A percentile compares a stretch with the other conserved stretches of the same genome.
These are phyloP conservation scores for Quillaja saponaria DNA, from an alignment of 306 rosid species.

Conservation along the genomic window DNA sequence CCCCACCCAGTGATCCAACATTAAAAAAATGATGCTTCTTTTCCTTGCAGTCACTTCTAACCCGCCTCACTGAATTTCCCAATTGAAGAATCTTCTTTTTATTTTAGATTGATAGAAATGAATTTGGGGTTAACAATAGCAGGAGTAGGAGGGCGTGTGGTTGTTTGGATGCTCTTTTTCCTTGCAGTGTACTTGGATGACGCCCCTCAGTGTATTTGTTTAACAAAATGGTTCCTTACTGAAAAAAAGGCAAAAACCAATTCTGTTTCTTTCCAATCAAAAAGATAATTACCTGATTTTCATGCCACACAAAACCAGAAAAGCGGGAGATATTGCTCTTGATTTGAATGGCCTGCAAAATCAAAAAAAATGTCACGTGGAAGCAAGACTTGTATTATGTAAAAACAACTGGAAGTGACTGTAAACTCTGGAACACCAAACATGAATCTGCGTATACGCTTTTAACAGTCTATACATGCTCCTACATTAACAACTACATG, in stretches of 20 bases:
- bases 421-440: not conserved
- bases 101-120: no score
- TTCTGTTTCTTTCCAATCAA: not conserved
- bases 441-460: not conserved
- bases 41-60: no score
- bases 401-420: conserved; percentile 4
- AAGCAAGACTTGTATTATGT: conserved; percentile 20
- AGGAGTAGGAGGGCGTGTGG: no score
- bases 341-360: conserved; percentile 75
- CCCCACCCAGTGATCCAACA: no score
- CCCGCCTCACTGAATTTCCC: no score
- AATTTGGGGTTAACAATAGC: no score
- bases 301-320: conserved; percentile 97
- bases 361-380: conserved; percentile 32
- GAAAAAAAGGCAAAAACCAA: not conserved
- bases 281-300: conserved; percentile 65
- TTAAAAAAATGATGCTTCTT: no score
- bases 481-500: conserved; percentile 17
- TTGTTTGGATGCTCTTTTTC: no score
- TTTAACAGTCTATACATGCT: not conserved
- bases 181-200: no score
- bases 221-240: conserved; percentile 1
- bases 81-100: no score
- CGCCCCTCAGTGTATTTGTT: no score
- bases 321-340: conserved; percentile 88